These are phyloP conservation scores for Pythium angustatum DNA, from an alignment of 352 stramenopile species.

Conservation along the genomic window DNA sequence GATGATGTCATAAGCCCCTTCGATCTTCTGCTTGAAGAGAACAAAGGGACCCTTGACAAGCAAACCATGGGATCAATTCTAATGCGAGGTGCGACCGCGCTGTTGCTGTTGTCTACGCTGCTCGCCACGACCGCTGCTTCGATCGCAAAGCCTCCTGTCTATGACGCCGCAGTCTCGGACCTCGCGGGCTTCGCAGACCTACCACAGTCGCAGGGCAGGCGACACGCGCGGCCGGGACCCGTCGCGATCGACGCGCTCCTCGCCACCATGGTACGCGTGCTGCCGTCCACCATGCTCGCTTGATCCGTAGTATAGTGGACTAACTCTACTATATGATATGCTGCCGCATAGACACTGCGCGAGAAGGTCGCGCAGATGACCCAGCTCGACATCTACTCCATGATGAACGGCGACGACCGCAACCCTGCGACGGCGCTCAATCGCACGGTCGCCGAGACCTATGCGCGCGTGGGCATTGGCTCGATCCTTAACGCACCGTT, in stretches of 20 bases:
- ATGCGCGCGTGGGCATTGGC: slow-evolving; percentile 75
- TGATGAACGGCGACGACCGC: slow-evolving; percentile 60
- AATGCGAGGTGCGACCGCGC: no score
- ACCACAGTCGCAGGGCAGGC: neutral
- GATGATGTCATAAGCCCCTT: neutral
- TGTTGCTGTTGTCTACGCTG: no score
- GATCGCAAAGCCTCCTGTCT: slow-evolving; percentile 5
- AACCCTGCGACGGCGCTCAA: slow-evolving; percentile 55
- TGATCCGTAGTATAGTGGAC: no score
- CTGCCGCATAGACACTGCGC: slow-evolving; percentile 40
- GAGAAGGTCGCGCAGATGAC: slow-evolving; percentile 89
- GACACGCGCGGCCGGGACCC: neutral
- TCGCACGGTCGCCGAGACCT: slow-evolving; percentile 47
- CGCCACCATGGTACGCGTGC: slow-evolving; percentile 33
- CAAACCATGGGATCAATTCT: no score
- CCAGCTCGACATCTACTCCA: slow-evolving; percentile 89
- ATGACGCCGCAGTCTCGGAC: slow-evolving; percentile 16
- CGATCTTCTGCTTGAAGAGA: neutral
- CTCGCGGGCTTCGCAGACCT: slow-evolving; percentile 3
- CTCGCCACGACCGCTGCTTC: neutral
- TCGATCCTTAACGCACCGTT: slow-evolving; percentile 88
- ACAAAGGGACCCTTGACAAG: neutral
- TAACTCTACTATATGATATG: no score
- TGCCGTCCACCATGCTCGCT: no score
- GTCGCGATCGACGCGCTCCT: slow-evolving; percentile 28